These are phyloP conservation scores for Microascus cirrosus DNA, from an alignment of 2,329 filamentous ascomycete genomes.

Conservation along the genomic window DNA sequence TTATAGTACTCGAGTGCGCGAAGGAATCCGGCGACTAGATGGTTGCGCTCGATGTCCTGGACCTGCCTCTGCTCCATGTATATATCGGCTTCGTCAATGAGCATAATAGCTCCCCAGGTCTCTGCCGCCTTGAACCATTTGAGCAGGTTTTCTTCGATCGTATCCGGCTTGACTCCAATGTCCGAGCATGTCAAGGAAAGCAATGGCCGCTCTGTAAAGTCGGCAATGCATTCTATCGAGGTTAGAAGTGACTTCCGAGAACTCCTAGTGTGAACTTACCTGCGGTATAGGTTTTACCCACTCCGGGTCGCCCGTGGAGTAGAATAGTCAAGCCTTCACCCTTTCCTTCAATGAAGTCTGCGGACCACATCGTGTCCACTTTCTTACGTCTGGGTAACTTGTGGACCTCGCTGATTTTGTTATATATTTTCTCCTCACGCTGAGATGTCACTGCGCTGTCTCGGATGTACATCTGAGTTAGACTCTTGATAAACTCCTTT, in stretches of 20 bases:
- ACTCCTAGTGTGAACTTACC: constrained; percentile 10
- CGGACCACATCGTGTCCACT: constrained; percentile 7
- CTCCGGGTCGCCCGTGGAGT: constrained; percentile 12
- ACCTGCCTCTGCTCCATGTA: constrained; percentile 10
- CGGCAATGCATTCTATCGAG: constrained; percentile 19
- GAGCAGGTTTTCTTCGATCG: constrained; percentile 8
- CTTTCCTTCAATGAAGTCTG: constrained; percentile 14
- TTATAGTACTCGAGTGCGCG: constrained; percentile 24
- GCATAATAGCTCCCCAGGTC: constrained; percentile 15
- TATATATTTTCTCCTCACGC: neutral
- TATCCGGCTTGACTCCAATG: constrained; percentile 6
- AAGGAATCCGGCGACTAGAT: constrained; percentile 13
- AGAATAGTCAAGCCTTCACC: constrained; percentile 13
- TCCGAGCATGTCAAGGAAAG: constrained; percentile 10
- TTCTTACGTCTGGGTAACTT: constrained; percentile 5
- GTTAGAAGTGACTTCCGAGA: neutral
- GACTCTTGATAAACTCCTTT: constrained; percentile 15
- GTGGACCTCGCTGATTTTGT: neutral
- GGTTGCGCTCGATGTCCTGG: constrained; percentile 8
- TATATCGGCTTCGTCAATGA: constrained; percentile 18
- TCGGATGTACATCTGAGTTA: constrained; percentile 10
- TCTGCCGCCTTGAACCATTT: constrained; percentile 11
- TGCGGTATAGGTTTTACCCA: constrained; percentile 17
- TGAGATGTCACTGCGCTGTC: neutral
- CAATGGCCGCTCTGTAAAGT: constrained; percentile 10